Percentiles rank a stretch among this genome's conserved stretches.
These are phyloP conservation scores for Camellia oleifera DNA, from an alignment of 179 eudicot genomes.

Conservation along the genomic window DNA sequence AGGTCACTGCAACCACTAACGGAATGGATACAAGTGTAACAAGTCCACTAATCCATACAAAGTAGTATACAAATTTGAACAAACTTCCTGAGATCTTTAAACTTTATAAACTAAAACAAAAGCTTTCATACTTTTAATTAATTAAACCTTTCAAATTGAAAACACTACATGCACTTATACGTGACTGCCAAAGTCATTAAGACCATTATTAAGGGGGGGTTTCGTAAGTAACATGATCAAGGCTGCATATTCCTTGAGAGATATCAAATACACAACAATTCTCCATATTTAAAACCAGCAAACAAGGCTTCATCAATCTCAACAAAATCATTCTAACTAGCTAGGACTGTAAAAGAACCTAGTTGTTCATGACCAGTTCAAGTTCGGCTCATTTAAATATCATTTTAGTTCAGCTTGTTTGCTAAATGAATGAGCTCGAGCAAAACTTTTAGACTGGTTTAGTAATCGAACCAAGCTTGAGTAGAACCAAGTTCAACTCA, in stretches of 20 bases:
- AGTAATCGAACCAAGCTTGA: too few relatives aligned
- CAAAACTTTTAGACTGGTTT: too few relatives aligned
- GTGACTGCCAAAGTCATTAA: not conserved
- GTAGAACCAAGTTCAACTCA: too few relatives aligned
- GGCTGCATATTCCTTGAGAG: not conserved
- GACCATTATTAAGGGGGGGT: not conserved
- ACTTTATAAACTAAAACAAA: not conserved
- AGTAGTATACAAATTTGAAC: not conserved
- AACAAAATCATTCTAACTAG: not conserved
- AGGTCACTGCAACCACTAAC: not conserved
- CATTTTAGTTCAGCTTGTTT: too few relatives aligned
- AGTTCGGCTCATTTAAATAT: too few relatives aligned
- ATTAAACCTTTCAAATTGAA: not conserved
- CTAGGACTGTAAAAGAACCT: too few relatives aligned
- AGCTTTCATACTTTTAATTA: not conserved
- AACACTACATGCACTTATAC: too few relatives aligned
- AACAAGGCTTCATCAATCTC: not conserved
- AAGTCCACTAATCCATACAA: not conserved
- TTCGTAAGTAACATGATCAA: too few relatives aligned
- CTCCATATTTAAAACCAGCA: not conserved
- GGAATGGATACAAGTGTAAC: too few relatives aligned
- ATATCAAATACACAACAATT: too few relatives aligned
- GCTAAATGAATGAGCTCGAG: too few relatives aligned
- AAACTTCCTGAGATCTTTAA: not conserved
- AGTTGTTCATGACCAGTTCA: too few relatives aligned